A percentile compares a stretch with the other conserved stretches of the same genome.
Conservation (phyloP, 768 basidiomycete genomes). For the Fomitopsis serialis region DNA sequence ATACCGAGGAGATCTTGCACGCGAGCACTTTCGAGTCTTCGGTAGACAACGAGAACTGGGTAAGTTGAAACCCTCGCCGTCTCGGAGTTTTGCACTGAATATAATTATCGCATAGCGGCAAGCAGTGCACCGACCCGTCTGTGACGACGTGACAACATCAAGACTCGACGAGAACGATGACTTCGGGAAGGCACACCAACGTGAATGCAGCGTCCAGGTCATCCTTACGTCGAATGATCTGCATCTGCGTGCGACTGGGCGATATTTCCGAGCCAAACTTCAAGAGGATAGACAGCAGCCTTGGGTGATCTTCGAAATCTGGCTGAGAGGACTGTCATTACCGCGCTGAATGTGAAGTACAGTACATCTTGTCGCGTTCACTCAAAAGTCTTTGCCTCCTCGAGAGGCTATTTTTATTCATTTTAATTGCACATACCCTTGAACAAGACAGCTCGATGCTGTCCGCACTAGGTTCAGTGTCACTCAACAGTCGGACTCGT, state of each 20-base stretch:
- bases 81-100: background rate
- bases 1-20: conserved; percentile 21
- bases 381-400: too few species aligned
- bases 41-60: conserved; percentile 18
- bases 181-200: background rate
- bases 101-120: conserved; percentile 1
- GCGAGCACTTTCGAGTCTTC: conserved; percentile 16
- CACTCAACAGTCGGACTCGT: too few species aligned
- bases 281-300: conserved; percentile 9
- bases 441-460: too few species aligned
- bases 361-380: too few species aligned
- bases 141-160: conserved; percentile 7
- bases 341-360: background rate
- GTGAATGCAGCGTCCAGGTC: conserved; percentile 17
- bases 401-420: too few species aligned
- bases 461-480: too few species aligned
- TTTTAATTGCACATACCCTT: too few species aligned
- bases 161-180: background rate
- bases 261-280: conserved; percentile 14
- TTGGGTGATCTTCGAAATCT: conserved; percentile 19
- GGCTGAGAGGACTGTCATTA: conserved; percentile 14
- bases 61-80: conserved; percentile 5
- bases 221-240: conserved; percentile 8
- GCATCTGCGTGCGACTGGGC: conserved; percentile 9
- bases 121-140: conserved; percentile 6